Evolutionary conservation across 257 asterid genomes (phyloP).

Genomic region (Capsicum rhomboideum): DNA sequence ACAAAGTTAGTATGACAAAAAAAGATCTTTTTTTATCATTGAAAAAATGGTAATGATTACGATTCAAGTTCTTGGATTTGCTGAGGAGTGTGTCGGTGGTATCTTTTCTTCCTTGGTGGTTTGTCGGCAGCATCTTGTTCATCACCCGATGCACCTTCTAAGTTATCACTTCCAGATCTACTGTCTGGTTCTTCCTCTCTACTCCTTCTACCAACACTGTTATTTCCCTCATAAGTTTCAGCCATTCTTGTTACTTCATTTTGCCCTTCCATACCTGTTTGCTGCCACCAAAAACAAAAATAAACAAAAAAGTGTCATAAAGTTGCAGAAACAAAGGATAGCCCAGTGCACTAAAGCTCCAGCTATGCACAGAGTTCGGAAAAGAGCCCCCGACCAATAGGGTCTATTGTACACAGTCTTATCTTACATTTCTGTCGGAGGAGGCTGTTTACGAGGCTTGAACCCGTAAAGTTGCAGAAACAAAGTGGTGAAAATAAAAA

Average conservation of each 20-base stretch:
- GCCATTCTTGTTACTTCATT: slow-evolving; percentile 43
- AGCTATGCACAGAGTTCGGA: too few relatives aligned
- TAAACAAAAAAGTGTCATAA: background rate
- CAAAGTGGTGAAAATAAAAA: background rate
- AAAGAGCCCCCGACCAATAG: too few relatives aligned
- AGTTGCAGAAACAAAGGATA: background rate
- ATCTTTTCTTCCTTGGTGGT: slow-evolving; percentile 80
- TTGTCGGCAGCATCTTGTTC: slow-evolving; percentile 63
- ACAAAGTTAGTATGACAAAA: background rate
- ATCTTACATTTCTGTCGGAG: too few relatives aligned
- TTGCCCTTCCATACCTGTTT: slow-evolving; percentile 77
- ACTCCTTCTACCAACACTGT: slow-evolving; percentile 44
- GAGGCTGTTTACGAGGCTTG: too few relatives aligned
- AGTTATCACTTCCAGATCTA: slow-evolving; percentile 96
- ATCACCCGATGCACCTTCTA: slow-evolving; percentile 87
- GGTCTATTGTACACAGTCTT: too few relatives aligned
- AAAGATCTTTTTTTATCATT: background rate
- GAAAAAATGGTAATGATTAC: slow-evolving; percentile 22
- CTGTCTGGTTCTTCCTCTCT: slow-evolving; percentile 90
- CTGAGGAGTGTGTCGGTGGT: slow-evolving; percentile 98
- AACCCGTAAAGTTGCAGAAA: too few relatives aligned
- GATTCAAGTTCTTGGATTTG: slow-evolving; percentile 96
- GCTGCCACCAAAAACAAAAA: slow-evolving; percentile 20
- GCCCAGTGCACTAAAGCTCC: too few relatives aligned
- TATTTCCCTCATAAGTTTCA: slow-evolving; percentile 40